Evolutionary conservation across 495 filamentous ascomycete species (phyloP).

Genomic region (Aspergillus heteromorphus): DNA sequence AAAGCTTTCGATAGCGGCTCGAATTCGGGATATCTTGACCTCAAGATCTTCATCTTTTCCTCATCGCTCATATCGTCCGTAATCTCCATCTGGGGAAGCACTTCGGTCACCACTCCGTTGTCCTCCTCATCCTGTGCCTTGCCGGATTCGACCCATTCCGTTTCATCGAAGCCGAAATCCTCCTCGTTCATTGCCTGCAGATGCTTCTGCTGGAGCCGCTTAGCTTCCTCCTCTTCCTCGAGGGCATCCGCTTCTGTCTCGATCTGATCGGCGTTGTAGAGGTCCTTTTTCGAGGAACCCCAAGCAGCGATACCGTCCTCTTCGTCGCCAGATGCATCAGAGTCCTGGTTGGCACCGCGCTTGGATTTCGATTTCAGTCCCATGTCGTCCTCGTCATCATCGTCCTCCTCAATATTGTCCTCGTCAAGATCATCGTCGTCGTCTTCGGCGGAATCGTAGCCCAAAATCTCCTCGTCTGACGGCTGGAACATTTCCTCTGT

Average conservation of each 20-base stretch:
- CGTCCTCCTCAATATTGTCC: slow-evolving; percentile 38
- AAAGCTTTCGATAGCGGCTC: slow-evolving; percentile 79
- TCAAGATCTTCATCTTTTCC: slow-evolving; percentile 71
- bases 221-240: slow-evolving; percentile 87
- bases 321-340: slow-evolving; percentile 41
- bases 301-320: slow-evolving; percentile 75
- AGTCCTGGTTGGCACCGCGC: slow-evolving; percentile 17
- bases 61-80: slow-evolving; percentile 70
- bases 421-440: slow-evolving; percentile 50
- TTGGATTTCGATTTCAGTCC: slow-evolving; percentile 21
- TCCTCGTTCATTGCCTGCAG: slow-evolving; percentile 77
- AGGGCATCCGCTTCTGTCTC: slow-evolving; percentile 88
- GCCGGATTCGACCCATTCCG: slow-evolving; percentile 63
- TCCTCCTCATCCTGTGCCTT: slow-evolving; percentile 37
- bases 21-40: slow-evolving; percentile 84
- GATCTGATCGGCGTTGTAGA: slow-evolving; percentile 86
- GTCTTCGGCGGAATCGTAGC: slow-evolving; percentile 49
- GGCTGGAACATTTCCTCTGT: slow-evolving; percentile 56
- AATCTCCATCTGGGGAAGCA: slow-evolving; percentile 74
- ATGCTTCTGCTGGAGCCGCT: slow-evolving; percentile 82
- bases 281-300: slow-evolving; percentile 82
- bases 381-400: slow-evolving; percentile 34
- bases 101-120: slow-evolving; percentile 65
- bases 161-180: slow-evolving; percentile 88
- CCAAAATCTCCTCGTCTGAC: slow-evolving; percentile 87